phyloP scores from a whole-genome alignment of 2,329 filamentous ascomycete genomes.

The Dactylellina drechsleri region DNA sequence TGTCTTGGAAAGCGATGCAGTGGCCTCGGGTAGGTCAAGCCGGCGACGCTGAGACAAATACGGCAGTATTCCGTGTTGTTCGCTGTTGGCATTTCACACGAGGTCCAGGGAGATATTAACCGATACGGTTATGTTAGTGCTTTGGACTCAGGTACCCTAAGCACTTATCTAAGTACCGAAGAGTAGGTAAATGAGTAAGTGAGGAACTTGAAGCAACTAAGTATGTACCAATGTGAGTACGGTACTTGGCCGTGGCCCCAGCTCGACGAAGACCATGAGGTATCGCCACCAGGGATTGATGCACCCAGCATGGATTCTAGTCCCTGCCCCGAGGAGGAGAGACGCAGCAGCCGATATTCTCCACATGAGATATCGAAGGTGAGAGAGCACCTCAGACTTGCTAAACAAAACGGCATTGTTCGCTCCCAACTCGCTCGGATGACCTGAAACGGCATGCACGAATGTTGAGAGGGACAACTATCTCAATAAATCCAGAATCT shows the following conservation, averaged over 20 bases:
- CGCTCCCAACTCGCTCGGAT: constrained; percentile 37
- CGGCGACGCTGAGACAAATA: constrained; percentile 34
- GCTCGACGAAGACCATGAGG: constrained; percentile 2
- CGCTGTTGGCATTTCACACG: constrained; percentile 45
- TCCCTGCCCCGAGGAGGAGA: no score
- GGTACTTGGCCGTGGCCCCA: no score
- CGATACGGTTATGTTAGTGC: no score
- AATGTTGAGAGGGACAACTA: constrained; percentile 21
- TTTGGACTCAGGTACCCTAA: no score
- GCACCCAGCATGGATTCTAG: background rate
- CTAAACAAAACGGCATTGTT: constrained; percentile 32
- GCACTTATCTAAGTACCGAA: no score
- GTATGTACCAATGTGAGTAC: no score
- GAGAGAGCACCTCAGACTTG: constrained; percentile 8
- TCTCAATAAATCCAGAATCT: constrained; percentile 32
- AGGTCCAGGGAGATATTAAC: no score
- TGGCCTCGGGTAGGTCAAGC: constrained; percentile 33
- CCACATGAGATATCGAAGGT: no score
- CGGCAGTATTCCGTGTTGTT: constrained; percentile 50
- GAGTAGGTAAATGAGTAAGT: no score
- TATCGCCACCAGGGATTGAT: constrained; percentile 17
- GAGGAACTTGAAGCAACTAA: no score
- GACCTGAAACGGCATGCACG: constrained; percentile 41
- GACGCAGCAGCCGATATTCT: no score
- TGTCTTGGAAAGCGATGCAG: constrained; percentile 9